Conservation (phyloP, 2,329 filamentous ascomycete genomes). For the Didymella glomerata region DNA sequence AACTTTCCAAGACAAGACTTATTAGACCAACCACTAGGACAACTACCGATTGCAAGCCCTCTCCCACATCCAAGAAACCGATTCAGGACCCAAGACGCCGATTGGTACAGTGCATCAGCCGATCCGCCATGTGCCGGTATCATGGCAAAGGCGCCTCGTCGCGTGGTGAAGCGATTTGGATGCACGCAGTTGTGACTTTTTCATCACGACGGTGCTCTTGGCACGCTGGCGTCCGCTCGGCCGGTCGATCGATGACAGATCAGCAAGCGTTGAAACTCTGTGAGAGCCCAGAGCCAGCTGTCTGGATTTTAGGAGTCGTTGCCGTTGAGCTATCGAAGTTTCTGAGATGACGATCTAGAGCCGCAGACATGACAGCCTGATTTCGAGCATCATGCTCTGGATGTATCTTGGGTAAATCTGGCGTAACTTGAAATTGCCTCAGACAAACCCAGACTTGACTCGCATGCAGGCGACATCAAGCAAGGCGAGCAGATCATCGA, state of each 20-base stretch:
- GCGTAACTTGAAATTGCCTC: background rate
- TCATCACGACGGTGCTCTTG: background rate
- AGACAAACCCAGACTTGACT: background rate
- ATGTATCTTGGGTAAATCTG: background rate
- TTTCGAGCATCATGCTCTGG: background rate
- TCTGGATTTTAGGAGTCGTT: conserved; percentile 11
- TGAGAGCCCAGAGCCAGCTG: conserved; percentile 2
- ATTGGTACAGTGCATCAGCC: conserved; percentile 7
- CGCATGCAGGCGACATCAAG: background rate
- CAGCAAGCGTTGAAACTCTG: conserved; percentile 5
- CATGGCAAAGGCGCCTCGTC: conserved; percentile 10
- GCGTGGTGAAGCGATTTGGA: conserved; percentile 5
- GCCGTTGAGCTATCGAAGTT: background rate
- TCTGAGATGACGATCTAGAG: background rate
- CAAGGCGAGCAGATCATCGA: background rate
- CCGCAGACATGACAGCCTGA: conserved; percentile 1
- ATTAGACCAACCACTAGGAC: background rate
- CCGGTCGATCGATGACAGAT: conserved; percentile 11
- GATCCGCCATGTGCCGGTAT: conserved; percentile 9
- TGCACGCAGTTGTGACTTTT: conserved; percentile 14
- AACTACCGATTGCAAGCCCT: conserved; percentile 12
- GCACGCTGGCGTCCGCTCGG: conserved; percentile 1
- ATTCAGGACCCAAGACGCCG: conserved; percentile 7
- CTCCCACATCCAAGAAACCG: conserved; percentile 8
- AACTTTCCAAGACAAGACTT: background rate